Percentiles rank a stretch among this genome's conserved stretches.
These are phyloP conservation scores for Cladosporium sp. DNA, from an alignment of 2,329 filamentous ascomycete genomes.

Conservation along the genomic window DNA sequence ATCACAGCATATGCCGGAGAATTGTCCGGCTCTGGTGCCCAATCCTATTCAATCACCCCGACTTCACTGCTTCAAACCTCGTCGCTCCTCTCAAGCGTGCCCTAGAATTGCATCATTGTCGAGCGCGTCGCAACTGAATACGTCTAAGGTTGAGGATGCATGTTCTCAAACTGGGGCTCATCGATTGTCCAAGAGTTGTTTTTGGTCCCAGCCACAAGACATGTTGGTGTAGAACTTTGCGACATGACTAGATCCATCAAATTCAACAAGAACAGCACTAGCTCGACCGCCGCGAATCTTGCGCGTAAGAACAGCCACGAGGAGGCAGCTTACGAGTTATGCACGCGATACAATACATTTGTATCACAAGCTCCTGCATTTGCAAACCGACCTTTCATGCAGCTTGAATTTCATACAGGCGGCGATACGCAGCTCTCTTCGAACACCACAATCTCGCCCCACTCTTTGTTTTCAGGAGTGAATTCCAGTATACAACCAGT, in stretches of 20 bases:
- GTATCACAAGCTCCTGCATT: neutral
- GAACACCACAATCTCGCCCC: neutral
- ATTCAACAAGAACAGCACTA: neutral
- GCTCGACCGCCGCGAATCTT: neutral
- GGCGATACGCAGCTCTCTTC: neutral
- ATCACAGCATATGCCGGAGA: neutral
- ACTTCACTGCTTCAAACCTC: neutral
- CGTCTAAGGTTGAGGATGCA: neutral
- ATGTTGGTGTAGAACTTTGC: no score
- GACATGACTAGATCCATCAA: neutral
- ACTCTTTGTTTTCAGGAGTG: neutral
- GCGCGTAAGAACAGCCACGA: neutral
- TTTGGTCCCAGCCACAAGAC: no score
- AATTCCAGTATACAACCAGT: neutral
- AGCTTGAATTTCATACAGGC: neutral
- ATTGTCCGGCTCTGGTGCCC: neutral
- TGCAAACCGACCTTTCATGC: neutral
- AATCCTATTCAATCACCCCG: neutral
- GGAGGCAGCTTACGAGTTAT: neutral
- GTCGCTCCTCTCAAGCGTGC: neutral
- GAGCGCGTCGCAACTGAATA: neutral
- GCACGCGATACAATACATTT: neutral
- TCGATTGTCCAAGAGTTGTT: no score
- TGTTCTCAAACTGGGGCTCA: neutral
- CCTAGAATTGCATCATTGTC: neutral